Conservation (phyloP, 164 flowering plant genomes). For the Vitis amurensis region DNA sequence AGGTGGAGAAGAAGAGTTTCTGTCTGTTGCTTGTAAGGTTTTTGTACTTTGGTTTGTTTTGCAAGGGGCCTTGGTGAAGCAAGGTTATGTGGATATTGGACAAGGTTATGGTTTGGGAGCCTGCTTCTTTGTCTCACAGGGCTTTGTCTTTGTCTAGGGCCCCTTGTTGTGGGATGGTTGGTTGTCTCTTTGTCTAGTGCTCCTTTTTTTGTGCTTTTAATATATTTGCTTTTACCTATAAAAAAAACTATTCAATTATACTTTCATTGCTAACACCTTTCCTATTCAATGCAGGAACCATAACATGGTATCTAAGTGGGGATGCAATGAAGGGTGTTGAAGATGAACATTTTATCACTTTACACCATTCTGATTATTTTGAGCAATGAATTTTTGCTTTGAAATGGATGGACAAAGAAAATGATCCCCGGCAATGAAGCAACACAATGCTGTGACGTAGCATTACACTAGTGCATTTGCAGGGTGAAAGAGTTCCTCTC, state of each 20-base stretch:
- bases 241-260: background rate
- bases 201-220: too few relatives aligned
- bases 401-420: background rate
- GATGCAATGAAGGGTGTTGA: constrained; percentile 53
- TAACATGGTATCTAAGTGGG: constrained; percentile 56
- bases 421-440: constrained; percentile 9
- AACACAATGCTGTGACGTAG: background rate
- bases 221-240: too few relatives aligned
- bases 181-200: too few relatives aligned
- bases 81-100: too few relatives aligned
- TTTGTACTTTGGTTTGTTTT: too few relatives aligned
- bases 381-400: constrained; percentile 18
- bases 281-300: constrained; percentile 42
- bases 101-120: too few relatives aligned
- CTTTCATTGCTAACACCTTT: background rate
- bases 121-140: background rate
- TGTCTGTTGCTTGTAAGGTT: too few relatives aligned
- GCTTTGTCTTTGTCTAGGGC: background rate
- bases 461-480: too few relatives aligned
- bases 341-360: constrained; percentile 51
- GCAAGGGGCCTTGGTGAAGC: too few relatives aligned
- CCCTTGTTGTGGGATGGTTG: background rate
- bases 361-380: constrained; percentile 42
- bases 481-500: background rate
- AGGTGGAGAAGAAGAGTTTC: too few relatives aligned